Evolutionary conservation across 257 asterid genomes (phyloP).

Genomic region (Marsdenia floribunda): DNA sequence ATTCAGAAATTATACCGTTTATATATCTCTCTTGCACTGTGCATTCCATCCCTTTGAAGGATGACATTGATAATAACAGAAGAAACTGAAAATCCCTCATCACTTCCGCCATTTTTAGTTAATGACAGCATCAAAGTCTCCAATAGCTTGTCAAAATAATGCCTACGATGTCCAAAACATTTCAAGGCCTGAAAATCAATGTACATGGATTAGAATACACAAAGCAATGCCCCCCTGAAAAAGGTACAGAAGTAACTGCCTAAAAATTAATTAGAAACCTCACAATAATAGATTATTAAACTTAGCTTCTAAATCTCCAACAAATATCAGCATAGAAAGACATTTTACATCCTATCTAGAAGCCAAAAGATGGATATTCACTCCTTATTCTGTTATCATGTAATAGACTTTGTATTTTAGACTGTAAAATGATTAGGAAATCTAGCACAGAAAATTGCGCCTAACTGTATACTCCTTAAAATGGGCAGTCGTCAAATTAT

Average conservation of each 20-base stretch:
- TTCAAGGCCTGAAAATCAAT: constrained; percentile 64
- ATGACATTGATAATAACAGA: constrained; percentile 47
- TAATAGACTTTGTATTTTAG: too few relatives aligned
- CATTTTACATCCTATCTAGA: not conserved
- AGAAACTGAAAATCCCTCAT: constrained; percentile 73
- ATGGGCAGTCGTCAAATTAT: not conserved
- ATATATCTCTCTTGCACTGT: constrained; percentile 62
- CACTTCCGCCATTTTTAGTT: constrained; percentile 73
- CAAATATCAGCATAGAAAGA: not conserved
- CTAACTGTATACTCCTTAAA: not conserved
- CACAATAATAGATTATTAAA: not conserved
- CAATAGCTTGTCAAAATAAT: constrained; percentile 65
- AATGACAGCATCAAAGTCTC: constrained; percentile 46
- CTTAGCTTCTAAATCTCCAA: not conserved
- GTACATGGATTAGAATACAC: constrained; percentile 7
- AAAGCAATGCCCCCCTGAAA: not conserved
- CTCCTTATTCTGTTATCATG: not conserved
- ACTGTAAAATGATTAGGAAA: not conserved
- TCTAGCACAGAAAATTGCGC: not conserved
- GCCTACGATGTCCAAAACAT: constrained; percentile 56
- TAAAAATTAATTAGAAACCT: not conserved
- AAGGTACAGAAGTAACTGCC: not conserved
- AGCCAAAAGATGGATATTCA: not conserved
- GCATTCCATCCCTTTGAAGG: constrained; percentile 70
- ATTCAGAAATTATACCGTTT: constrained; percentile 47